phyloP scores from a whole-genome alignment of 768 basidiomycete genomes.

The Suillus bovinus region DNA sequence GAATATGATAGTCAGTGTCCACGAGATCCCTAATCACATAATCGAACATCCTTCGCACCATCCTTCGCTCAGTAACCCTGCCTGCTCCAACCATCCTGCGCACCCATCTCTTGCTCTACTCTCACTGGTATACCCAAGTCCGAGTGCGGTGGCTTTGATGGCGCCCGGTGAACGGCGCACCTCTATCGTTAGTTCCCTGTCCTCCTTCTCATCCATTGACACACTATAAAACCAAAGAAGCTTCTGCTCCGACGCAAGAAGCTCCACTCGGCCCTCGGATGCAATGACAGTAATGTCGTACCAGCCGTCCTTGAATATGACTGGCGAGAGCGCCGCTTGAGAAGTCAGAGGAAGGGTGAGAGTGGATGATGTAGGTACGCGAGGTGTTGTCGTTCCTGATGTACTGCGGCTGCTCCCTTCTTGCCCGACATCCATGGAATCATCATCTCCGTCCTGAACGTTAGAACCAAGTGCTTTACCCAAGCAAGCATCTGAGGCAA shows the following conservation, averaged over 20 bases:
- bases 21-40: slow-evolving; percentile 16
- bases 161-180: slow-evolving; percentile 43
- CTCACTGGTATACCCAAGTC: background rate
- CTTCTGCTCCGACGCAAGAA: slow-evolving; percentile 50
- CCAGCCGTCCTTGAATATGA: slow-evolving; percentile 18
- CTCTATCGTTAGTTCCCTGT: slow-evolving; percentile 39
- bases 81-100: slow-evolving; percentile 12
- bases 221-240: slow-evolving; percentile 51
- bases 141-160: slow-evolving; percentile 22
- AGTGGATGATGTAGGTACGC: slow-evolving; percentile 17
- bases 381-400: slow-evolving; percentile 9
- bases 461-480: slow-evolving; percentile 17
- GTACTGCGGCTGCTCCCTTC: background rate
- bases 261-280: slow-evolving; percentile 47
- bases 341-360: slow-evolving; percentile 13
- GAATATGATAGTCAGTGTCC: too few species aligned
- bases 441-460: background rate
- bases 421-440: background rate
- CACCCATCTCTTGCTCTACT: background rate
- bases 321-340: slow-evolving; percentile 4
- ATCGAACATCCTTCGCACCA: slow-evolving; percentile 22
- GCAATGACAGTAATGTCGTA: slow-evolving; percentile 45
- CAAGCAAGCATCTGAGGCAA: slow-evolving; percentile 48
- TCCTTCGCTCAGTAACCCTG: slow-evolving; percentile 10
- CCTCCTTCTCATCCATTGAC: slow-evolving; percentile 26